Base-by-base conservation (phyloP, 768 basidiomycete genomes). In the Dioszegia hungarica region DNA sequence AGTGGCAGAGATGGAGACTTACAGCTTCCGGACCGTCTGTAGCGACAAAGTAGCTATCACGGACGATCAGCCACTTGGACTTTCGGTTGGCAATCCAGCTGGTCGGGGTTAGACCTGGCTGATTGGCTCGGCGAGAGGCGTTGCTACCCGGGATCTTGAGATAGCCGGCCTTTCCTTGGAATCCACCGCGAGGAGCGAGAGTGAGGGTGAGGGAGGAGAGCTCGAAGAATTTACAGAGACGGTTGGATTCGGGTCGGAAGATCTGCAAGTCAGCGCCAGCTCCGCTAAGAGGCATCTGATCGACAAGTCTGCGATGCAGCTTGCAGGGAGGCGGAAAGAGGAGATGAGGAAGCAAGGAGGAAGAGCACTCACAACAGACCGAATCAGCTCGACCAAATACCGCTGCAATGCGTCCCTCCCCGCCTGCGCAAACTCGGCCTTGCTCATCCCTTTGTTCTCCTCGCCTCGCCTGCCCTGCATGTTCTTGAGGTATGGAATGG, bases 241-340 rank as follows among this genome's bases (percentile, higher is more conserved):
- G 84, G 68, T 97, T 97, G 0, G 90, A 83, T 20, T 90, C 85
- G 0, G 93, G 90, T 67, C 92, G 90, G 77, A 94, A 95, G 89
- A 98, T 95, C 92, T 94, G 46, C 20, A 6, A 22, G 12, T 51
- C 25, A 51, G 49, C 36, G 24, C 10, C 1, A 15, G 25, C n/a
- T 22, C 3, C 4, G 4, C 3, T 10, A n/a, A 39, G 15, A 20
- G n/a, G 3, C 6, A 2, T 17, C 11, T 48, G 39, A 9, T 29
- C 46, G 12, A n/a, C 2, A 17, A 29, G 36, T 31, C 14, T 14
- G 37, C 3, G 19, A 25, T n/a, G 29, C 20, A 27, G 20, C 5
- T 57, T 25, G 47, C 15, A 36, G 37, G 12, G 8, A 22, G 27
- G 20, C 22, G 36, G 41, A 11, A 8, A 3, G 39, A n/a, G 8